Evolutionary conservation across 345 rosid species (phyloP).

Genomic region (Luvunga scandens): DNA sequence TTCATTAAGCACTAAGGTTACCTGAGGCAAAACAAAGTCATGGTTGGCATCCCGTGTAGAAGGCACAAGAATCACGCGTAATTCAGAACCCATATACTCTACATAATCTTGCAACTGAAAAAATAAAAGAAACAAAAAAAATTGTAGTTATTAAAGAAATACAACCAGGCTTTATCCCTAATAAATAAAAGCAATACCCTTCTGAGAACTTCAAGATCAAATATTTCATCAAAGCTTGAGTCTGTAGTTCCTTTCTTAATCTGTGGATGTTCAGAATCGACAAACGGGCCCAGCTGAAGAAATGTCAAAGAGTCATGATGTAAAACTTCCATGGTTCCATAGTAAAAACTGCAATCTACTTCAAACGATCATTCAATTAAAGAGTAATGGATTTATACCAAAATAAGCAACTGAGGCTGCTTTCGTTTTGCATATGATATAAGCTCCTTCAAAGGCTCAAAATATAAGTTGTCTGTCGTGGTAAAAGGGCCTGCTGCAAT

Average conservation of each 20-base stretch:
- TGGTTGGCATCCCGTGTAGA: conserved; percentile 89
- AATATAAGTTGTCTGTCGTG: conserved; percentile 72
- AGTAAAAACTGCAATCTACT: conserved; percentile 1
- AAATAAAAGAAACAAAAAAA: conserved; percentile 2
- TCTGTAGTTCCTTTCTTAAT: conserved; percentile 63
- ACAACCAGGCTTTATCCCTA: neutral
- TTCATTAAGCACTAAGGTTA: conserved; percentile 22
- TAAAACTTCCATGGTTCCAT: conserved; percentile 1
- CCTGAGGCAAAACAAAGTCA: conserved; percentile 96
- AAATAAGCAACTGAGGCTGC: conserved; percentile 72
- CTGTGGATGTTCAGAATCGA: conserved; percentile 89
- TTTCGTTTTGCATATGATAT: conserved; percentile 79
- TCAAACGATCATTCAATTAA: neutral
- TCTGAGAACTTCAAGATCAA: conserved; percentile 54
- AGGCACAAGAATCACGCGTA: conserved; percentile 67
- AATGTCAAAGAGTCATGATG: conserved; percentile 13
- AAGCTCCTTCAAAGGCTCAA: conserved; percentile 88
- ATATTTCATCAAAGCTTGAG: conserved; percentile 63
- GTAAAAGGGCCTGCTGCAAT: conserved; percentile 94
- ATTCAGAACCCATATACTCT: conserved; percentile 70
- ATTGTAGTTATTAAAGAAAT: neutral
- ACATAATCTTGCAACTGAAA: conserved; percentile 82
- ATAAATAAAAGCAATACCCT: conserved; percentile 48
- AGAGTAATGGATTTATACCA: conserved; percentile 36
- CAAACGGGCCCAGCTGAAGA: conserved; percentile 85